Conservation (phyloP, 306 rosid genomes). For the Ormosia emarginata region DNA sequence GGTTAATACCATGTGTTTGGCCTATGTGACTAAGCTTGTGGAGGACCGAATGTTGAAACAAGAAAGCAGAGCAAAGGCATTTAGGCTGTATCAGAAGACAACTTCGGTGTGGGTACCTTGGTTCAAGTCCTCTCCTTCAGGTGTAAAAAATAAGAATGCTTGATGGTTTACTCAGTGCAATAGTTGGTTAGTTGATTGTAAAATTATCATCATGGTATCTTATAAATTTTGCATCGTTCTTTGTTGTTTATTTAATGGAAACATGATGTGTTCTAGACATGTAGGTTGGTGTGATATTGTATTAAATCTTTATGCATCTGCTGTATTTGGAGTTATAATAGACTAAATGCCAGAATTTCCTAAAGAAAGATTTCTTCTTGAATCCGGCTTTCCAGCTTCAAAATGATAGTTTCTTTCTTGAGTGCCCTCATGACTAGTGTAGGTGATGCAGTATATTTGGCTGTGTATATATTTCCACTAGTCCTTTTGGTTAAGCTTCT, state of each 20-base stretch:
- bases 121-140: slow-evolving; percentile 54
- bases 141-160: slow-evolving; percentile 56
- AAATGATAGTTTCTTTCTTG: not conserved
- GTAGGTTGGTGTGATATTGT: slow-evolving; percentile 29
- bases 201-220: slow-evolving; percentile 21
- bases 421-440: not conserved
- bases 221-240: not conserved
- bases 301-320: slow-evolving; percentile 19
- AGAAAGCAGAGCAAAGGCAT: slow-evolving; percentile 70
- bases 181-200: slow-evolving; percentile 17
- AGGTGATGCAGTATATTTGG: slow-evolving; percentile 8
- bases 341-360: not conserved
- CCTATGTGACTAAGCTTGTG: slow-evolving; percentile 80
- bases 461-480: not conserved
- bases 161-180: slow-evolving; percentile 26
- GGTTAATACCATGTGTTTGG: slow-evolving; percentile 70
- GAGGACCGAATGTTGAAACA: slow-evolving; percentile 77
- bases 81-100: slow-evolving; percentile 74
- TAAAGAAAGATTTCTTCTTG: not conserved
- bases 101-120: slow-evolving; percentile 91
- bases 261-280: slow-evolving; percentile 20
- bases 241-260: slow-evolving; percentile 27
- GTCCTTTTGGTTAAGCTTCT: not conserved
- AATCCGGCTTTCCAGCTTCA: not conserved
- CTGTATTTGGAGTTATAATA: not conserved